Evolutionary conservation across 345 rosid genomes (phyloP), one percentile per base, ranked within the genome.

Genomic region (Brassica cretica): DNA sequence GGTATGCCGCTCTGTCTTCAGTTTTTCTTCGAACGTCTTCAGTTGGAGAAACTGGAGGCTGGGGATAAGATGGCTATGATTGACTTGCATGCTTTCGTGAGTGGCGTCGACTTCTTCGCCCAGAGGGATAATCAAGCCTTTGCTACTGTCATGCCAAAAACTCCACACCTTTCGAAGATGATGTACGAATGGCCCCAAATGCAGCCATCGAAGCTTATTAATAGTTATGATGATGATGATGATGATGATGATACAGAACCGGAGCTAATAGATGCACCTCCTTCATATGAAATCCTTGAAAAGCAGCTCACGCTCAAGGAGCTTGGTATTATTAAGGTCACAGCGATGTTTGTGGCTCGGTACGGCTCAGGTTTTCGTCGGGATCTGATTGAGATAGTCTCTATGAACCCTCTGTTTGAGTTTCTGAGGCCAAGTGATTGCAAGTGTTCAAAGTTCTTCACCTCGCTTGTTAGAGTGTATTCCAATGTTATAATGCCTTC

Each of bases 81-180:
- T 69, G 96, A 89, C 80, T 89, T 93, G 91, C 93, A 89, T 86
- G 96, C 87, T 80, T 91, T 91, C 81, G 89, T 86, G 71, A 88
- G 82, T 68, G 93, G 89, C 87, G 80, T 53, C 83, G 6, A 88
- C 89, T 59, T 88, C 62, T 89, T 91, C 83, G 91, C 84, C 8
- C 84, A 86, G 80, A 88, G 86, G 68, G 91, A 90, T 74, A 15
- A 49, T 49, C 8, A 15, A 14, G 19, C 15, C 56, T 49, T 14
- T n/a, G 7, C 6, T 14, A 4, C 2, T 14, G 6, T 49, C 56
- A 49, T 49, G 18, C 0, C 19, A 49, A 15, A 3, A 14, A n/a
- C 56, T 49, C 16, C 18, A 15, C 56, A 15, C 18, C 56, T 49
- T 15, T 49, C 56, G 16, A 1, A 14, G 56, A 14, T 49, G 56